Percentiles rank a stretch among this genome's conserved stretches.
Conservation (phyloP, 805 yeast species). For the Candida nitratophila region DNA sequence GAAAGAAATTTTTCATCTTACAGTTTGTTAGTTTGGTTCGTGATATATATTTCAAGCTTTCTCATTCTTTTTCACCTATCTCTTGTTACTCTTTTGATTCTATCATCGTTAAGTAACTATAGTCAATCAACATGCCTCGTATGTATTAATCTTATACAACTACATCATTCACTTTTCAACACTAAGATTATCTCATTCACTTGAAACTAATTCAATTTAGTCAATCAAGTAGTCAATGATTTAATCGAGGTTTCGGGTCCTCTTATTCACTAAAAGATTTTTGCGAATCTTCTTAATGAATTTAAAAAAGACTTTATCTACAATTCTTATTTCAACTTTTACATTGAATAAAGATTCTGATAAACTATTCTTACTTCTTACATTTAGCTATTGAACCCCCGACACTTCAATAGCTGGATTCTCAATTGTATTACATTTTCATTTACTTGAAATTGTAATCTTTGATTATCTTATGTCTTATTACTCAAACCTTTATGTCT, state of each 20-base stretch:
- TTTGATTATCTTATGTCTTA: no score
- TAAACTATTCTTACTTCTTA: neutral
- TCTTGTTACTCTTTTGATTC: neutral
- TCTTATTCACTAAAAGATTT: conserved; percentile 27
- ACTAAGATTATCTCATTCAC: neutral
- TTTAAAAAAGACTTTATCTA: neutral
- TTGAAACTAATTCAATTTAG: no score
- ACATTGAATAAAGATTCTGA: neutral
- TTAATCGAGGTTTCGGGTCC: conserved; percentile 51
- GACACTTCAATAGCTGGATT: conserved; percentile 2
- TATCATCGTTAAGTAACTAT: neutral
- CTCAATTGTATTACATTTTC: conserved; percentile 1
- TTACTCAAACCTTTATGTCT: no score
- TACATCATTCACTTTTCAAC: neutral
- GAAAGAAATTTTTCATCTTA: no score
- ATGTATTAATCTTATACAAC: no score
- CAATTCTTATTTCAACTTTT: no score
- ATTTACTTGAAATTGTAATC: no score
- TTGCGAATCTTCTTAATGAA: no score
- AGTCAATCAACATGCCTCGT: conserved; percentile 52
- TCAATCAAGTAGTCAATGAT: neutral
- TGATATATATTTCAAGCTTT: neutral
- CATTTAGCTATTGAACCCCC: neutral
- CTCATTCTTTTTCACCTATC: neutral
- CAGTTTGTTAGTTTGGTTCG: no score